phyloP scores from a whole-genome alignment of 2,329 filamentous ascomycete genomes.

The Colletotrichum endophyticum region DNA sequence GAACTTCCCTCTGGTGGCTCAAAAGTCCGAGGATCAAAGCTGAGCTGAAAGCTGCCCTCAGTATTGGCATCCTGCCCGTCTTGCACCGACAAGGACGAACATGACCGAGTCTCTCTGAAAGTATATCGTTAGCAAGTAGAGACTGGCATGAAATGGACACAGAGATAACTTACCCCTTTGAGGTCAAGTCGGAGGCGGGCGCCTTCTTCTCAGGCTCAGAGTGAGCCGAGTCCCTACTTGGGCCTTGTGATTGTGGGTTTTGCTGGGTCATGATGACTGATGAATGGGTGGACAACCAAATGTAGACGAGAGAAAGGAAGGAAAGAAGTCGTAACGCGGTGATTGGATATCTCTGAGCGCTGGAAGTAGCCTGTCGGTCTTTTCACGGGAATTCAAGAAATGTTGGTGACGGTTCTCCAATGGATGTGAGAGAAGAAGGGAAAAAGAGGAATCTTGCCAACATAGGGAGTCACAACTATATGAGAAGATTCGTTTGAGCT shows the following conservation, averaged over 20 bases:
- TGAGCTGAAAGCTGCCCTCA: not conserved
- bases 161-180: not conserved
- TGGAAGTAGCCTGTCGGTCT: not conserved
- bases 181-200: not conserved
- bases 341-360: not conserved
- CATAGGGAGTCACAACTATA: not conserved
- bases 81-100: not conserved
- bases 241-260: not conserved
- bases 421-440: not conserved
- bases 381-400: not conserved
- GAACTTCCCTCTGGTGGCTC: not conserved
- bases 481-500: fast-evolving
- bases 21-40: not conserved
- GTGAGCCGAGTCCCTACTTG: not conserved
- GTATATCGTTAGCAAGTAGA: not conserved
- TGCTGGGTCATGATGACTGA: not conserved
- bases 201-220: not conserved
- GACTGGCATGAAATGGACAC: not conserved
- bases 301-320: not conserved
- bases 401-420: not conserved
- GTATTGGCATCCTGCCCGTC: not conserved
- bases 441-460: not conserved
- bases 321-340: not conserved
- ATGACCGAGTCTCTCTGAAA: not conserved
- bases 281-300: not conserved